These are phyloP conservation scores for Graphiopsis chlorocephala DNA, from an alignment of 2,329 filamentous ascomycete species.

Conservation along the genomic window DNA sequence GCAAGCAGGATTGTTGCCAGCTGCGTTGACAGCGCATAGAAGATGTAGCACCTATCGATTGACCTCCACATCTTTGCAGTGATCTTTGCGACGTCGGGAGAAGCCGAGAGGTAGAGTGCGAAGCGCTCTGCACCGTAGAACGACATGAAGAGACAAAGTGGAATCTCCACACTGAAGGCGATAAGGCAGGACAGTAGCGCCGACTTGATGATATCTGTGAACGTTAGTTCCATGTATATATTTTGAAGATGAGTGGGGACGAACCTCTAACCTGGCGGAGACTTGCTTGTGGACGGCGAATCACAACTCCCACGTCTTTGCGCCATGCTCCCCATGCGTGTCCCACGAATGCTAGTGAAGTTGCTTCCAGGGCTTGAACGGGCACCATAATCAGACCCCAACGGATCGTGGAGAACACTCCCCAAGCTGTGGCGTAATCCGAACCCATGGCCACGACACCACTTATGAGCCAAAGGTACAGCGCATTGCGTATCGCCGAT, in stretches of 20 bases:
- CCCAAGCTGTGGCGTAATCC: conserved; percentile 70
- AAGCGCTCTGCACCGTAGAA: conserved; percentile 58
- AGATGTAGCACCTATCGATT: conserved; percentile 62
- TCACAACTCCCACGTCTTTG: conserved; percentile 30
- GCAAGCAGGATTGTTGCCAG: conserved; percentile 64
- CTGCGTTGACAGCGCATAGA: conserved; percentile 65
- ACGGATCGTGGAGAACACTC: conserved; percentile 69
- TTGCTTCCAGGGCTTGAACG: conserved; percentile 64
- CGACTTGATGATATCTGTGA: conserved; percentile 47
- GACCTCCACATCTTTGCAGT: conserved; percentile 64
- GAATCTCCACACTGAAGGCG: conserved; percentile 59
- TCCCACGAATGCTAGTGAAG: conserved; percentile 63
- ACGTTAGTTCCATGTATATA: neutral
- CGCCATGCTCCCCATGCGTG: conserved; percentile 62
- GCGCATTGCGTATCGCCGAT: conserved; percentile 63
- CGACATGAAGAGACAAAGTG: conserved; percentile 62
- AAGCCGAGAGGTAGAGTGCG: conserved; percentile 60
- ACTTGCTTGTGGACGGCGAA: conserved; percentile 20
- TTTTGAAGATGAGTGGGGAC: neutral
- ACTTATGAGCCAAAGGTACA: conserved; percentile 69
- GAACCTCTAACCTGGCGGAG: conserved; percentile 19
- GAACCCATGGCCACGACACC: conserved; percentile 62
- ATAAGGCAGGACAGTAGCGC: conserved; percentile 54
- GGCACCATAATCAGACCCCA: conserved; percentile 76
- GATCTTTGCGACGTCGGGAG: conserved; percentile 56